Conservation (phyloP, 192 early-diverging fungal species). For the Coemansia sp. region DNA sequence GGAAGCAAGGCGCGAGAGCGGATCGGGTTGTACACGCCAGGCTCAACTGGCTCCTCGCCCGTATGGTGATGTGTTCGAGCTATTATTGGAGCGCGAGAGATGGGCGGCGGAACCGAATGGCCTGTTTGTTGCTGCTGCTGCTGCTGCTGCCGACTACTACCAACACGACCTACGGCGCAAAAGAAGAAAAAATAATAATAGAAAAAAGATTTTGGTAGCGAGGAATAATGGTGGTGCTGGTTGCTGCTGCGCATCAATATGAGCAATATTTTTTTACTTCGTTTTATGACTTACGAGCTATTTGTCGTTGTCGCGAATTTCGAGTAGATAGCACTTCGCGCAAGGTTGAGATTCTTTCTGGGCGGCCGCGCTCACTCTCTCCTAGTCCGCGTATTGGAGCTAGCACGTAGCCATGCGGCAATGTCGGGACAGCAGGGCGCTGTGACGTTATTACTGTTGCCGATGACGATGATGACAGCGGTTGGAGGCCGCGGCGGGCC, state of each 20-base stretch:
- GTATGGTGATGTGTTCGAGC: constrained; percentile 16
- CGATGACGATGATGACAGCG: neutral
- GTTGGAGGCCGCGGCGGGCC: neutral
- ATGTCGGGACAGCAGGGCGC: constrained; percentile 9
- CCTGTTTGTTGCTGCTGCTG: neutral
- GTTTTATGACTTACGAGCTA: constrained; percentile 24
- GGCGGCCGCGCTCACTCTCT: constrained; percentile 22
- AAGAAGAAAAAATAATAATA: no score
- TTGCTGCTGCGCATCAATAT: neutral
- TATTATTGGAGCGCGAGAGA: constrained; percentile 13
- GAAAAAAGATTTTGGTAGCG: no score
- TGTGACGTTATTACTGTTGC: neutral
- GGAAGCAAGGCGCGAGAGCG: constrained; percentile 44
- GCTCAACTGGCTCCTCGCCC: constrained; percentile 41
- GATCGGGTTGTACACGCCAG: constrained; percentile 44
- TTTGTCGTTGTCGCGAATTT: constrained; percentile 14
- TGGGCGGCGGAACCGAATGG: neutral
- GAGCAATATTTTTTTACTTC: neutral
- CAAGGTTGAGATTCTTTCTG: constrained; percentile 48
- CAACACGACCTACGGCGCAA: neutral
- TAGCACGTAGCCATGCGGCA: constrained; percentile 34
- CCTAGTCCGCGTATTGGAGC: constrained; percentile 22
- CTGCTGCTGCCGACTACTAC: no score
- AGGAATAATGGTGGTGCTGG: neutral
- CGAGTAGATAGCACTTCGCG: constrained; percentile 40